These are phyloP conservation scores for Fusarium sp. DNA, from an alignment of 2,329 filamentous ascomycete species.

Conservation along the genomic window DNA sequence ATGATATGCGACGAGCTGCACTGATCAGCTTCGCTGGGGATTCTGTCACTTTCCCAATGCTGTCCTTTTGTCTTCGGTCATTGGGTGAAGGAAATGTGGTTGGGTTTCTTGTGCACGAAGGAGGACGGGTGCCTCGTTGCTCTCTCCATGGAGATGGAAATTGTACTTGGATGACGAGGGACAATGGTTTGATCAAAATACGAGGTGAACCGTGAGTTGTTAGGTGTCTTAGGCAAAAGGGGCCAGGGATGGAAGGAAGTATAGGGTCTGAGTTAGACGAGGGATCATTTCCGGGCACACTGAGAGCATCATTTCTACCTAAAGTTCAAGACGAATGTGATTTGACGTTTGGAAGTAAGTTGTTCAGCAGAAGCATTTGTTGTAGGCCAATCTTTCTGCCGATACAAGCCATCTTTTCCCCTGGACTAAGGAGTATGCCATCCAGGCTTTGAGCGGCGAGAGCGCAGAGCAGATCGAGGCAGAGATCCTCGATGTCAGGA, in stretches of 20 bases:
- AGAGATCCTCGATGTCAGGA: no score
- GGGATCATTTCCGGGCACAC: no score
- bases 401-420: no score
- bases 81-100: not conserved
- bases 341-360: not conserved
- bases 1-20: not conserved
- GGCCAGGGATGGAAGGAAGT: not conserved
- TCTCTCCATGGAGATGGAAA: not conserved
- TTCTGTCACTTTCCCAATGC: not conserved
- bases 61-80: not conserved
- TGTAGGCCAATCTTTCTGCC: no score
- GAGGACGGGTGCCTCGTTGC: not conserved
- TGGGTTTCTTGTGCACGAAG: not conserved
- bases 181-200: not conserved
- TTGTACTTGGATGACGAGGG: not conserved
- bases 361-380: not conserved
- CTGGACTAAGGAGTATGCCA: no score
- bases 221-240: not conserved
- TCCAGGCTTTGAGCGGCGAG: no score
- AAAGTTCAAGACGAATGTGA: no score
- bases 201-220: not conserved
- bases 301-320: rapidly evolving
- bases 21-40: not conserved
- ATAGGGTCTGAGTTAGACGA: no score
- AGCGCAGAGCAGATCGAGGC: no score